Conservation (phyloP, 371 early-diverging fungal genomes). For the Parasitella parasitica region DNA sequence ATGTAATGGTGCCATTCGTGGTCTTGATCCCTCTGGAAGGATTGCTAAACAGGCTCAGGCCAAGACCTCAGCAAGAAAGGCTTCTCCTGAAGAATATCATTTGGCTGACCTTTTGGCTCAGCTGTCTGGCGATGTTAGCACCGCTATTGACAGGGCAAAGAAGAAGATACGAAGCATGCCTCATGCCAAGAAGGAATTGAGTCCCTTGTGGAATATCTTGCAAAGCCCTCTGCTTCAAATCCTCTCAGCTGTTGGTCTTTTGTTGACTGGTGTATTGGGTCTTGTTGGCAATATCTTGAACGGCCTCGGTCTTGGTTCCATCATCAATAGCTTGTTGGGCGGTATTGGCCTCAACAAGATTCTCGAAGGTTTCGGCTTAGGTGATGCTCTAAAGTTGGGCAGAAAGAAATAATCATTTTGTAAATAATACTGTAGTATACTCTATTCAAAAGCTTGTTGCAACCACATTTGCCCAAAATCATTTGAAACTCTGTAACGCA, state of each 20-base stretch:
- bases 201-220: conserved; percentile 29
- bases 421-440: no score
- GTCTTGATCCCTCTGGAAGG: conserved; percentile 27
- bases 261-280: conserved; percentile 31
- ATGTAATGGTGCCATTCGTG: conserved; percentile 31
- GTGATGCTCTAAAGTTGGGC: conserved; percentile 13
- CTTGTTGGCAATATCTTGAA: conserved; percentile 32
- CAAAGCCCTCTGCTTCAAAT: conserved; percentile 34
- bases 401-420: conserved; percentile 3
- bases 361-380: conserved; percentile 30
- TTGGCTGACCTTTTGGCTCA: conserved; percentile 29
- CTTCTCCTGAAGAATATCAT: conserved; percentile 28
- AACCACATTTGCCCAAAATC: no score
- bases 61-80: conserved; percentile 21
- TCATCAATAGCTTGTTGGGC: conserved; percentile 28
- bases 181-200: conserved; percentile 28
- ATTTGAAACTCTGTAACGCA: no score
- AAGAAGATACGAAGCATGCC: conserved; percentile 35
- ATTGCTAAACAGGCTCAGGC: conserved; percentile 31
- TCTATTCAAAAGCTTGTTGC: no score
- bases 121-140: conserved; percentile 28
- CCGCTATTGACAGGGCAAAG: conserved; percentile 34
- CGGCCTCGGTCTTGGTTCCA: conserved; percentile 28
- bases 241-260: conserved; percentile 32
- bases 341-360: conserved; percentile 35